Percentiles rank a stretch among this genome's conserved stretches.
Conservation (phyloP, 768 basidiomycete species). For the Kwoniella mangroviensis region DNA sequence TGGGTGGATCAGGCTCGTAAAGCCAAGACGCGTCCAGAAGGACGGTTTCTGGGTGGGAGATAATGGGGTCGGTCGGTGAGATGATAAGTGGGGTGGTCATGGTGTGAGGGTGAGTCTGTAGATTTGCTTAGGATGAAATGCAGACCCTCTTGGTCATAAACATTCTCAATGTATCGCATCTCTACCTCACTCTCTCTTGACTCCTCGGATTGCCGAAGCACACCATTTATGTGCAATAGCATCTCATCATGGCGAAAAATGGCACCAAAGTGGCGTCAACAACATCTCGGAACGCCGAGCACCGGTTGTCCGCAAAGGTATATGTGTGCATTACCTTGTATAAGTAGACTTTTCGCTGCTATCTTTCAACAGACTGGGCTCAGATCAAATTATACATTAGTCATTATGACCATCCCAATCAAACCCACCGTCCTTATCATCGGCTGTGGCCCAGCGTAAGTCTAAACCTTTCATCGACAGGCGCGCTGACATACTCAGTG, state of each 20-base stretch:
- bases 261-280: background rate
- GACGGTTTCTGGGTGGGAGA: conserved; percentile 51
- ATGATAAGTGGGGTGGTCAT: conserved; percentile 16
- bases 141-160: too few species aligned
- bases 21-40: conserved; percentile 80
- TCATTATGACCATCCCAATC: conserved; percentile 16
- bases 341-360: background rate
- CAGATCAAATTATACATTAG: background rate
- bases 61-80: conserved; percentile 9
- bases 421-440: conserved; percentile 16
- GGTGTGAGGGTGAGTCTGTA: background rate
- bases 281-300: conserved; percentile 10
- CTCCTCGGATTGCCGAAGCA: conserved; percentile 6
- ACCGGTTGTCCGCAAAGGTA: background rate
- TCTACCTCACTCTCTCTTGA: too few species aligned
- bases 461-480: background rate
- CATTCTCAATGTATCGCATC: too few species aligned
- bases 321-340: background rate
- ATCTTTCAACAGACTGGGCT: background rate
- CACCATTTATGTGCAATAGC: background rate
- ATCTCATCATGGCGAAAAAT: conserved; percentile 7
- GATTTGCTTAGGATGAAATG: background rate
- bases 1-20: conserved; percentile 80
- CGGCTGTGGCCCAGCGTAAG: conserved; percentile 22
- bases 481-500: background rate